Conservation (phyloP, 805 yeast species). For the Yarrowia sp. region DNA sequence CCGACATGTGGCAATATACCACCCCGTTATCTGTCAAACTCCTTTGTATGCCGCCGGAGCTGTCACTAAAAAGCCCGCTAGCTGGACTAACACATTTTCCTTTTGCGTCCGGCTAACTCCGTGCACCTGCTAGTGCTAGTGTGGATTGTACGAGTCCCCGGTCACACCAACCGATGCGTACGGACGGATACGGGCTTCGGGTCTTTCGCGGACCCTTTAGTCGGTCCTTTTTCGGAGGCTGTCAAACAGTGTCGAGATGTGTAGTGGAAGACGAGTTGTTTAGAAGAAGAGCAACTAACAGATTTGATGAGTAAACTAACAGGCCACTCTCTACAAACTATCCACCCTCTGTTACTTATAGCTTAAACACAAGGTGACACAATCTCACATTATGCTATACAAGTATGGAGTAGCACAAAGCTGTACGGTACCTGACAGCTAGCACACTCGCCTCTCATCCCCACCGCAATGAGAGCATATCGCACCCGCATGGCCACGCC, state of each 20-base stretch:
- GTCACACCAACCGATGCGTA: background rate
- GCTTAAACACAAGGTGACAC: no score
- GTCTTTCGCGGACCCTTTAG: background rate
- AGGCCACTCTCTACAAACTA: no score
- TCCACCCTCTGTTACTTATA: no score
- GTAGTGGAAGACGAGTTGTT: no score
- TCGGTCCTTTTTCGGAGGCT: constrained; percentile 4
- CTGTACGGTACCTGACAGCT: no score
- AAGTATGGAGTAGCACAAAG: no score
- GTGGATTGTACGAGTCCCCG: constrained; percentile 14
- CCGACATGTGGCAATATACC: background rate
- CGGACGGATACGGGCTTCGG: constrained; percentile 5
- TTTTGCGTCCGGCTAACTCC: constrained; percentile 3
- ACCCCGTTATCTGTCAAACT: constrained; percentile 35
- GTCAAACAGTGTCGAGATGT: background rate
- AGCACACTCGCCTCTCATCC: background rate
- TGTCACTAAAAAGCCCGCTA: constrained; percentile 7
- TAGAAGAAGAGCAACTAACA: no score
- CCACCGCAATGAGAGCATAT: constrained; percentile 28
- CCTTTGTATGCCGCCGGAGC: background rate
- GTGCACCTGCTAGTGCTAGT: background rate
- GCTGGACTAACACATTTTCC: background rate
- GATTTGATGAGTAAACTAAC: no score
- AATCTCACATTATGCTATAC: no score
- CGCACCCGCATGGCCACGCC: constrained; percentile 35